A percentile compares a stretch with the other conserved stretches of the same genome.
phyloP scores from a whole-genome alignment of 2,329 filamentous ascomycete genomes.

The Teratosphaeria destructans region DNA sequence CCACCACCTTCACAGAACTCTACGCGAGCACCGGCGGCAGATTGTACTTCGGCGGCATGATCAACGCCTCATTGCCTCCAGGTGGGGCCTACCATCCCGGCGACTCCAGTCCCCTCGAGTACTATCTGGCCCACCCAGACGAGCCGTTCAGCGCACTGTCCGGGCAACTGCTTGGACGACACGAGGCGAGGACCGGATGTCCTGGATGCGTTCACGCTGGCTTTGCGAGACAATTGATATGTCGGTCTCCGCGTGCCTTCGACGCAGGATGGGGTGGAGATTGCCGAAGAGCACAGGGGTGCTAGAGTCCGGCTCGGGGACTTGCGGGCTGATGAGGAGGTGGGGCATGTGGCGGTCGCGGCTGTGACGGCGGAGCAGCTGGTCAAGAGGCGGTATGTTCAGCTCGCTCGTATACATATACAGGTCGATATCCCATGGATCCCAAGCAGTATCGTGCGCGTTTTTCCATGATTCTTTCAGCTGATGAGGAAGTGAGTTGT shows the following conservation, averaged over 20 bases:
- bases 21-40: neutral
- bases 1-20: neutral
- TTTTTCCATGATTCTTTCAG: too few relatives aligned
- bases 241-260: neutral
- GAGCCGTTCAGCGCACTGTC: neutral
- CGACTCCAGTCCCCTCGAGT: neutral
- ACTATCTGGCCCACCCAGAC: neutral
- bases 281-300: neutral
- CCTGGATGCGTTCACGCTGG: neutral
- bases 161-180: neutral
- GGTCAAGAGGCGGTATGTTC: neutral
- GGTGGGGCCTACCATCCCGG: neutral
- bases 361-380: neutral
- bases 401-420: neutral
- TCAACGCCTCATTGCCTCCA: neutral
- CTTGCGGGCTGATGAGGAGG: neutral
- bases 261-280: neutral
- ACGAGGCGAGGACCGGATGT: neutral
- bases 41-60: neutral
- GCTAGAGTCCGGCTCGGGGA: neutral
- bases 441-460: too few relatives aligned
- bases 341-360: neutral
- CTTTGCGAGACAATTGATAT: neutral
- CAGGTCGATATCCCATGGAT: neutral
- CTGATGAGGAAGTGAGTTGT: too few relatives aligned